Conservation (phyloP, 495 filamentous ascomycete genomes). For the Podospora pseudocomata region DNA sequence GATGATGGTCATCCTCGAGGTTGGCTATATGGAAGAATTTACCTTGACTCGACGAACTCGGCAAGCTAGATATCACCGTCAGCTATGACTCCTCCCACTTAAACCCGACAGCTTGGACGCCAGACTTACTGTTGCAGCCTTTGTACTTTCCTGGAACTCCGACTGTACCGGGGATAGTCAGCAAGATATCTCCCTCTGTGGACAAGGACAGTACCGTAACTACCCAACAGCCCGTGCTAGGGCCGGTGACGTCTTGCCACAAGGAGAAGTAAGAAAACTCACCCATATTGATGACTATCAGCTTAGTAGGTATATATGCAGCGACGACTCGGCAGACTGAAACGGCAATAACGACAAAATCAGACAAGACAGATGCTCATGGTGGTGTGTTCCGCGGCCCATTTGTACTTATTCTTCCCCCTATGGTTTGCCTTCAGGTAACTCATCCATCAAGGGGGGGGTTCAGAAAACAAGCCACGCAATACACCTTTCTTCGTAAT, state of each 20-base stretch:
- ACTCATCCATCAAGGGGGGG: background rate
- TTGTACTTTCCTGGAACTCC: constrained; percentile 49
- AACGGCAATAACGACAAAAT: background rate
- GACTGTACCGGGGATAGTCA: constrained; percentile 21
- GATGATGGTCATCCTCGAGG: background rate
- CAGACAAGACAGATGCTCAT: background rate
- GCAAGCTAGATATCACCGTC: constrained; percentile 27
- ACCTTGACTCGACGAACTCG: constrained; percentile 41
- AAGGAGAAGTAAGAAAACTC: background rate
- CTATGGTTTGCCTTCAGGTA: background rate
- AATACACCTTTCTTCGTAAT: background rate
- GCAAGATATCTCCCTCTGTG: constrained; percentile 11
- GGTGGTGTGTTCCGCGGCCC: background rate
- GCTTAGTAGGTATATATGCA: background rate
- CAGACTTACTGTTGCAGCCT: constrained; percentile 37
- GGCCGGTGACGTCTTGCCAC: background rate
- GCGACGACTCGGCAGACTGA: background rate
- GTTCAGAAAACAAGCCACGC: background rate
- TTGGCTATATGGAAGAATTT: background rate
- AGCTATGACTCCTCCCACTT: background rate
- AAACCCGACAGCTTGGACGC: background rate
- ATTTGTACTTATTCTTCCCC: background rate
- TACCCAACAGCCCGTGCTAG: background rate
- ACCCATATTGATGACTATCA: background rate
- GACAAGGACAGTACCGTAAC: background rate